Evolutionary conservation across 116 monocot genomes (phyloP).

Genomic region (Dioscorea cayenensis): DNA sequence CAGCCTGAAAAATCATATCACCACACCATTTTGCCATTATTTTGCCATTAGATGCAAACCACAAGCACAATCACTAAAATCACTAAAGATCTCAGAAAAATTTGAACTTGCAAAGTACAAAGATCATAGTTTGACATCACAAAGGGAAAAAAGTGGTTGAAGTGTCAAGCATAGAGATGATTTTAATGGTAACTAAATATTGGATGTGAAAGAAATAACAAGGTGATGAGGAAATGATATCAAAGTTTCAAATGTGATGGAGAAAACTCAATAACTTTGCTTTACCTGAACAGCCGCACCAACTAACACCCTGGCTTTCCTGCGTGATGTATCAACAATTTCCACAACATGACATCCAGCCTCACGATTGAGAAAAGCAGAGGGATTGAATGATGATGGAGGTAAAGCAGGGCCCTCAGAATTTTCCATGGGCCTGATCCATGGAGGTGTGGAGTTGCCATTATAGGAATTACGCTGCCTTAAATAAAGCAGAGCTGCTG

Average conservation of each 20-base stretch:
- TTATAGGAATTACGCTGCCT: conserved; percentile 83
- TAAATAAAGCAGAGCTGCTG: conserved; percentile 61
- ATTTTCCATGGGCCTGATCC: conserved; percentile 39
- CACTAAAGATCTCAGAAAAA: not conserved
- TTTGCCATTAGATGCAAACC: not conserved
- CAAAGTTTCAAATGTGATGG: not conserved
- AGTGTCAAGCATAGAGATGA: too few relatives aligned
- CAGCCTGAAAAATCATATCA: conserved; percentile 34
- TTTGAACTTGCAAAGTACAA: not conserved
- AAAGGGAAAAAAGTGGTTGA: too few relatives aligned
- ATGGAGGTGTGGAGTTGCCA: conserved; percentile 43
- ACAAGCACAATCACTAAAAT: not conserved
- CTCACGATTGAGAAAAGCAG: conserved; percentile 35
- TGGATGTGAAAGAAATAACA: too few relatives aligned
- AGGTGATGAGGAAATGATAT: too few relatives aligned
- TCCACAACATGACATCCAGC: conserved; percentile 61
- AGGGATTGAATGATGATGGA: conserved; percentile 29
- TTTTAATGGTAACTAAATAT: too few relatives aligned
- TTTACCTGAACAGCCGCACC: conserved; percentile 70
- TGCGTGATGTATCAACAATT: conserved; percentile 64
- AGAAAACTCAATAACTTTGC: not conserved
- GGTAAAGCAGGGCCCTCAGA: conserved; percentile 23
- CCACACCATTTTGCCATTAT: not conserved
- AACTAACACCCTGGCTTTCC: conserved; percentile 75
- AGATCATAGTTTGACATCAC: not conserved